A percentile compares a stretch with the other conserved stretches of the same genome.
These are phyloP conservation scores for Artemisia argyi DNA, from an alignment of 129 eudicot genomes.

Conservation along the genomic window DNA sequence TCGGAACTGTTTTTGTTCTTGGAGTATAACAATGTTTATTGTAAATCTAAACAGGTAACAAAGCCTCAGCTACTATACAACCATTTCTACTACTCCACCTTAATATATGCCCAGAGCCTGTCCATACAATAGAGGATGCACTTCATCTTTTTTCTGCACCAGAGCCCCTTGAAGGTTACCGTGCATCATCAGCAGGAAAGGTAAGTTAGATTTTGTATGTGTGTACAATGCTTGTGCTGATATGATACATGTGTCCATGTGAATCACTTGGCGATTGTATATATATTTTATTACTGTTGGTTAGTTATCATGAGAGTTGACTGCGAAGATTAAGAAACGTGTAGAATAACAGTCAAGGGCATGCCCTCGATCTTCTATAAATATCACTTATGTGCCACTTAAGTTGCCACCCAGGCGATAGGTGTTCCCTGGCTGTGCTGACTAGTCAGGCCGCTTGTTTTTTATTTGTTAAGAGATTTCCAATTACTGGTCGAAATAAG, in stretches of 20 bases:
- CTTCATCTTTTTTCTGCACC: constrained; percentile 72
- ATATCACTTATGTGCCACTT: too few species aligned
- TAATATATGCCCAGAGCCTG: constrained; percentile 69
- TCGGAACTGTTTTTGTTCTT: neutral
- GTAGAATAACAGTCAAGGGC: too few species aligned
- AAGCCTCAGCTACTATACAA: constrained; percentile 76
- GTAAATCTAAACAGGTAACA: constrained; percentile 57
- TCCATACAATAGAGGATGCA: constrained; percentile 73
- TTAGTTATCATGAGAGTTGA: neutral
- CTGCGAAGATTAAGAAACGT: too few species aligned
- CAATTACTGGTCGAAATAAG: too few species aligned
- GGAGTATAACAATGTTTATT: constrained; percentile 8
- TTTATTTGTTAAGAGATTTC: too few species aligned
- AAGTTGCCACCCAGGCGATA: too few species aligned
- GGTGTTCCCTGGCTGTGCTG: too few species aligned
- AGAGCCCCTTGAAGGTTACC: constrained; percentile 83
- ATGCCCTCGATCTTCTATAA: too few species aligned
- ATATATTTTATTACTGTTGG: neutral
- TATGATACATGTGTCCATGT: constrained; percentile 1
- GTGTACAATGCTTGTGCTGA: neutral
- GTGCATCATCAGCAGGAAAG: constrained; percentile 68
- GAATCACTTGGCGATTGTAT: neutral
- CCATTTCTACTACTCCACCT: constrained; percentile 91
- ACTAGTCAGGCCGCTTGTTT: too few species aligned
- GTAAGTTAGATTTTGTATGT: constrained; percentile 27